Conservation (phyloP, 371 early-diverging fungal genomes). For the Mucor circinelloides region DNA sequence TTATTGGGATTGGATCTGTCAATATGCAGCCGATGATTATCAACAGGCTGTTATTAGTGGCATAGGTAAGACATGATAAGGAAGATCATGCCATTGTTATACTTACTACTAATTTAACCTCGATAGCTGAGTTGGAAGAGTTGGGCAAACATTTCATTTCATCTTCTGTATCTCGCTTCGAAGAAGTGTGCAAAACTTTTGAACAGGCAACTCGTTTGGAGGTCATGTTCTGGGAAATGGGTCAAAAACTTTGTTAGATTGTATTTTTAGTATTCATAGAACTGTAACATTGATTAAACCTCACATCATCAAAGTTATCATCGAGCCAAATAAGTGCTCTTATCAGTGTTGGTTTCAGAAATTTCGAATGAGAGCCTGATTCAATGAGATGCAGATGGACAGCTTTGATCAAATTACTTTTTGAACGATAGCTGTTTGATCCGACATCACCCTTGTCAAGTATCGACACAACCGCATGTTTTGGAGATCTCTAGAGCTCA, state of each 20-base stretch:
- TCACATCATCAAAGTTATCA: background rate
- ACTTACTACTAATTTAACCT: background rate
- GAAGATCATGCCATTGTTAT: background rate
- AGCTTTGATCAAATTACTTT: too few species aligned
- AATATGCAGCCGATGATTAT: constrained; percentile 68
- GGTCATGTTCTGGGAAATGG: constrained; percentile 77
- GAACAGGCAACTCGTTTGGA: constrained; percentile 72
- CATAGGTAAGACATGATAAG: constrained; percentile 38
- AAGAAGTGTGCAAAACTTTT: constrained; percentile 70
- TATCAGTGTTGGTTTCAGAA: background rate
- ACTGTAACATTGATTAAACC: background rate
- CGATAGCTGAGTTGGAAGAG: constrained; percentile 50
- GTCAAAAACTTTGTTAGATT: constrained; percentile 13
- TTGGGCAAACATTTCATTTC: constrained; percentile 57
- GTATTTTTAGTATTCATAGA: background rate
- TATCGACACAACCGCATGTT: too few species aligned
- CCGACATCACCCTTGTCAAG: too few species aligned
- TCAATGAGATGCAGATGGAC: too few species aligned
- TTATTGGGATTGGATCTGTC: constrained; percentile 82
- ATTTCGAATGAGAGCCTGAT: background rate
- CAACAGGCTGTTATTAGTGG: constrained; percentile 69
- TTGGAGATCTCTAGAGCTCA: too few species aligned
- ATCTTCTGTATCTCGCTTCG: constrained; percentile 51
- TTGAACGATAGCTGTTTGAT: too few species aligned
- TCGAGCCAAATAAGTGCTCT: background rate